Evolutionary conservation across 352 stramenopile species (phyloP).

Genomic region (Lagenidium giganteum): DNA sequence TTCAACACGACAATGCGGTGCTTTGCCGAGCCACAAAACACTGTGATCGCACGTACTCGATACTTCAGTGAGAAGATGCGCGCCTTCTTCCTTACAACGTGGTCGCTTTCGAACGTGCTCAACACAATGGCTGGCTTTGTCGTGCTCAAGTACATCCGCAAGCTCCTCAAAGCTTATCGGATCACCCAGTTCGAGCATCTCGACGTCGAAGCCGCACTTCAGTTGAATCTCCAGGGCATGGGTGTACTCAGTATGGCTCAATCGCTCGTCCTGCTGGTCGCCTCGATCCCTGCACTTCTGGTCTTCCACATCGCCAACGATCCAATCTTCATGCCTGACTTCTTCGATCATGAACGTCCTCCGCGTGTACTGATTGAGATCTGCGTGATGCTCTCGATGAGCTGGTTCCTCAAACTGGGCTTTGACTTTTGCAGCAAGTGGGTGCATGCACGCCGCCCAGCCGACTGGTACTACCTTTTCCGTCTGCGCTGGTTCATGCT

Average conservation of each 20-base stretch:
- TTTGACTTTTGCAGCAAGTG: constrained; percentile 37
- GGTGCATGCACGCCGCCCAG: constrained; percentile 19
- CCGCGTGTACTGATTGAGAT: constrained; percentile 16
- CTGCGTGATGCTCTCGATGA: constrained; percentile 42
- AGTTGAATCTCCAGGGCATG: constrained; percentile 37
- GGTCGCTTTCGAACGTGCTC: constrained; percentile 36
- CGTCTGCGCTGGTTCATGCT: constrained; percentile 26
- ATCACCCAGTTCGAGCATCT: constrained; percentile 31
- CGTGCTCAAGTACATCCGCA: constrained; percentile 41
- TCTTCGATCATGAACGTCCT: constrained; percentile 9
- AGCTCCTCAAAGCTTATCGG: constrained; percentile 23
- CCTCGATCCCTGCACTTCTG: constrained; percentile 23
- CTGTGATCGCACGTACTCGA: constrained; percentile 6
- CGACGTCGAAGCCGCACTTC: constrained; percentile 28
- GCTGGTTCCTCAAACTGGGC: constrained; percentile 39
- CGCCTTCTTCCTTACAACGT: constrained; percentile 33
- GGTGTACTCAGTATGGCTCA: constrained; percentile 39
- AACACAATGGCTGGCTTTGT: constrained; percentile 38
- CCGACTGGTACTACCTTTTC: constrained; percentile 27
- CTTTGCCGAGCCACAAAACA: constrained; percentile 25
- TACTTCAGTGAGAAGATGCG: constrained; percentile 26
- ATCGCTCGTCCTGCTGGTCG: constrained; percentile 27
- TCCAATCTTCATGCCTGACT: constrained; percentile 18
- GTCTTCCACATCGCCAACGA: constrained; percentile 28
- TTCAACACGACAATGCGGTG: constrained; percentile 25